Percentiles rank a stretch among this genome's conserved stretches.
Evolutionary conservation across 108 stramenopile genomes (phyloP).

Genomic region (Skeletonema marinoi): DNA sequence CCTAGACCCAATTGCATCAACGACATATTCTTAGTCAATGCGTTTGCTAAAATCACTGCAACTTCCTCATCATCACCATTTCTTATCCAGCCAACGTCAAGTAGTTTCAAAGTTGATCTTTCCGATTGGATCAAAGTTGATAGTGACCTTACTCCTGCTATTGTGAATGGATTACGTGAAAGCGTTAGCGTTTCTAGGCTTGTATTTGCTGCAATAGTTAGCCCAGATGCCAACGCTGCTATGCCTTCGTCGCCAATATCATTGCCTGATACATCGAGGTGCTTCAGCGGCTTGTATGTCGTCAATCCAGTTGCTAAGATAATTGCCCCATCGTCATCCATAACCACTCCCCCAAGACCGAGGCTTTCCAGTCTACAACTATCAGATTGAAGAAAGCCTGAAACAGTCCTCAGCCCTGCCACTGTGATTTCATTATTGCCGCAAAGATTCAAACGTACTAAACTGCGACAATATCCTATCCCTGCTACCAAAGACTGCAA

Average conservation of each 20-base stretch:
- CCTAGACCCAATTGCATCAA: no score
- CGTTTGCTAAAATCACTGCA: neutral
- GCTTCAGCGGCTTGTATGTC: neutral
- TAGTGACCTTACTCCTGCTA: no score
- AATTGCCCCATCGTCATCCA: neutral
- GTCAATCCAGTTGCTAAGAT: neutral
- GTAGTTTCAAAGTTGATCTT: no score
- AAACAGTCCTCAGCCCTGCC: neutral
- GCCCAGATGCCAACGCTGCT: neutral
- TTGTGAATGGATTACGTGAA: no score
- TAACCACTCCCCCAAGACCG: neutral
- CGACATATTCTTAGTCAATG: neutral
- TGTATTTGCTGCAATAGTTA: no score
- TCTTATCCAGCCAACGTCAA: no score
- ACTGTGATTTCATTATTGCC: neutral
- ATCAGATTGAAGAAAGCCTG: neutral
- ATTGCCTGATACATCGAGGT: neutral
- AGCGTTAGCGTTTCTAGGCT: no score
- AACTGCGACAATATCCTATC: neutral
- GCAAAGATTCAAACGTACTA: no score
- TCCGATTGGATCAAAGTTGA: no score
- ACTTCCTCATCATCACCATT: no score
- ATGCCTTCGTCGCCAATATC: neutral
- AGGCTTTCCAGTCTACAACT: constrained; percentile 1
- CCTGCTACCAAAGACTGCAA: neutral